Base-by-base conservation (phyloP, 148 eudicot genomes). In the Simmondsia chinensis region DNA sequence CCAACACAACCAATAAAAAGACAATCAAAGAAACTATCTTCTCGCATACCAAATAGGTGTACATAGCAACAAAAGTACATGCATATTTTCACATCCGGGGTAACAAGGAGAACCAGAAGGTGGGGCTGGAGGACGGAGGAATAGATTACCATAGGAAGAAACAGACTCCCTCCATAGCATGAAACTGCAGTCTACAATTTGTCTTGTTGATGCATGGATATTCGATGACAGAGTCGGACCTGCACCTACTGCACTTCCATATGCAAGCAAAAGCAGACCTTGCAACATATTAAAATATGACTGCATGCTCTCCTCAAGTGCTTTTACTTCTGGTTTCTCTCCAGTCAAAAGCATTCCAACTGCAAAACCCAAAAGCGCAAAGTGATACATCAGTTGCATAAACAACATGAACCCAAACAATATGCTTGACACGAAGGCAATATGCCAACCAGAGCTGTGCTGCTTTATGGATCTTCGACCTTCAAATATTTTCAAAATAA, bases 321-420 rank as follows among this genome's bases (percentile, higher is more conserved):
- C 76, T 60, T 72, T 72, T 30, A 64, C 72, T 67, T 66, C 80
- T 16, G 74, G 71, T 45, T 51, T 65, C 37, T 69, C 82, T 61
- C 84, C 95, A 27, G 77, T 60, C 64, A 75, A 89, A 34, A 84
- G 80, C 83, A 89, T 81, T 57, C 97, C 95, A 57, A 77, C 97
- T 81, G 77, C 62, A 73, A 44, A 33, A 30, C 27, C n/a, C 48
- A 36, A 15, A 29, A 26, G 21, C 12, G 21, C 6, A 25, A 33
- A 37, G 21, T 19, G 32, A 35, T 47, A 49, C 34, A 30, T 2
- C 59, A 61, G 10, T 20, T 33, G 24, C 23, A 29, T 9, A 9
- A 32, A 48, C 20, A 56, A 26, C 7, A 7, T 11, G 6, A 25
- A 52, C 14, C 6, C 7, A 20, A 14, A 52, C 7, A 52, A 1